Evolutionary conservation across 2,329 filamentous ascomycete genomes (phyloP).

Genomic region (Botrytis tulipae): DNA sequence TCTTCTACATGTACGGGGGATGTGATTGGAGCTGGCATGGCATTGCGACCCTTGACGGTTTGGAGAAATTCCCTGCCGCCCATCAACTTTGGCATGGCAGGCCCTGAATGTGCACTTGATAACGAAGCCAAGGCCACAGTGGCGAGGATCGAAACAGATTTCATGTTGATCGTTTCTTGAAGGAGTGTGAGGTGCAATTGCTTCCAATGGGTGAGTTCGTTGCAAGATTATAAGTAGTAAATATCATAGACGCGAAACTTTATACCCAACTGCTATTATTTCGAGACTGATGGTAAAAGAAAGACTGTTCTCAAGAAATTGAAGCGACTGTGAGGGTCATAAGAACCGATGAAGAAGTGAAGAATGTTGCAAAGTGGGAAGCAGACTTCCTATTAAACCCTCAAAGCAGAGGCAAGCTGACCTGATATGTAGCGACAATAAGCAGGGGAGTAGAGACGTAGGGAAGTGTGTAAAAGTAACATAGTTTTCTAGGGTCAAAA

Average conservation of each 20-base stretch:
- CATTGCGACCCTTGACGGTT: slow-evolving; percentile 29
- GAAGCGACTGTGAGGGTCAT: slow-evolving; percentile 17
- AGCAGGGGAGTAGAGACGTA: neutral
- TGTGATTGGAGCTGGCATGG: slow-evolving; percentile 22
- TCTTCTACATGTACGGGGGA: slow-evolving; percentile 21
- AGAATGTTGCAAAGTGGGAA: neutral
- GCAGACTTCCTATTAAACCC: slow-evolving; percentile 5
- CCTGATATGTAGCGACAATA: slow-evolving; percentile 3
- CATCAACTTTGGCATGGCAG: slow-evolving; percentile 29
- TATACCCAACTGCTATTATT: neutral
- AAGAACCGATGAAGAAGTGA: neutral
- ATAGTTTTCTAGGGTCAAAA: slow-evolving; percentile 9
- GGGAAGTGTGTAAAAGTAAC: neutral
- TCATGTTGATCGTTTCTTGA: slow-evolving; percentile 24
- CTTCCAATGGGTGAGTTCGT: neutral
- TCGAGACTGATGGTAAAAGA: neutral
- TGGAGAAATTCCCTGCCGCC: slow-evolving; percentile 34
- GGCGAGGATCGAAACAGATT: slow-evolving; percentile 22
- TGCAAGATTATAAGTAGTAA: neutral
- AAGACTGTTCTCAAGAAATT: neutral
- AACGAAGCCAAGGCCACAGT: slow-evolving; percentile 25
- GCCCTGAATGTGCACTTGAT: slow-evolving; percentile 28
- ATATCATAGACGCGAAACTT: neutral
- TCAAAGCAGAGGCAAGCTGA: slow-evolving; percentile 1
- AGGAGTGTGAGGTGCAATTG: neutral